Evolutionary conservation across 192 early-diverging fungal species (phyloP), one percentile per base, ranked within the genome.

Genomic region (Linnemannia elongata): DNA sequence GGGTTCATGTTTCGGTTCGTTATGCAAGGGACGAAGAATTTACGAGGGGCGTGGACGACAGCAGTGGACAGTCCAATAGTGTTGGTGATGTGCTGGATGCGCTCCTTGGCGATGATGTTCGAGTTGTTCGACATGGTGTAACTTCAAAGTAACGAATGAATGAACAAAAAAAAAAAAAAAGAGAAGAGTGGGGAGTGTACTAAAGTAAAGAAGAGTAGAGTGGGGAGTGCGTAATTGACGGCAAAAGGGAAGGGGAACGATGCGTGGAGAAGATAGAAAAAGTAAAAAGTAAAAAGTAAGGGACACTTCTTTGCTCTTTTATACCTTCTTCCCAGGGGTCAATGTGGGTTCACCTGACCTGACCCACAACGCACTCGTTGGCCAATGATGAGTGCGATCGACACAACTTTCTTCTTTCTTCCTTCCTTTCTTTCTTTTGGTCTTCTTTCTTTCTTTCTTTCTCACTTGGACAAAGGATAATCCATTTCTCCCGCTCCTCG

Each of bases 31-130:
- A 76, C 33, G 24, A 47, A 33, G n/a, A 2, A 69, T 72, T 70
- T 87, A 87, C 85, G 79, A 66, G 80, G 85, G 24, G 76, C 76
- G 30, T 80, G 47, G 7, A 39, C 74, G 39, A 54, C 44, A 15
- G 39, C 38, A 12, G 78, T 72, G 36, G 75, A 70, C n/a, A 42
- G 71, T 30, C 85, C 85, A 3, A 87, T 81, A 36, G 85, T 87
- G 45, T 77, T 49, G 6, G 45, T 72, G 68, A 87, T 87, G 72
- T 87, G 85, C 66, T 78, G 85, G 27, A 87, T 7, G 47, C 85
- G 85, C 38, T 68, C 85, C 66, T 78, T 81, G 41, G 85, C 85
- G 30, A 87, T 75, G 79, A n/a, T 36, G 33, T 22, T 55, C 5
- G 79, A 69, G 27, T 78, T 70, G 27, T 39, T 3, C 27, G 85